Conservation (phyloP, 257 asterid genomes). For the Lycium barbarum region DNA sequence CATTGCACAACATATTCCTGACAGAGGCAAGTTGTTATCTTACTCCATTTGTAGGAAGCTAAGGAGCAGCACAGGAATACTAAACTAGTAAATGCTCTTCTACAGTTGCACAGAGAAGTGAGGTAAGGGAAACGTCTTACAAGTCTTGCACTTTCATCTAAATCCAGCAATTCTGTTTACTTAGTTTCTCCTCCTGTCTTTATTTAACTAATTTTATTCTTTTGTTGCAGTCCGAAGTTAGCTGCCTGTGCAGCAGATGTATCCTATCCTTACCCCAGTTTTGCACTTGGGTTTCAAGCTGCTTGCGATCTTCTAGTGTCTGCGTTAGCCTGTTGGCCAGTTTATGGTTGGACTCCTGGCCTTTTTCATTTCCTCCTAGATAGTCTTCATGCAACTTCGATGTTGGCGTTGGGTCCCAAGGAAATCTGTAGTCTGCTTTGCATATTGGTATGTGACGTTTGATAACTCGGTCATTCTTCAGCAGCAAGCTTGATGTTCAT, state of each 20-base stretch:
- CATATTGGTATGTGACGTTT: slow-evolving; percentile 68
- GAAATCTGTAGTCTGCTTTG: slow-evolving; percentile 89
- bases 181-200: background rate
- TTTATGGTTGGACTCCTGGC: slow-evolving; percentile 95
- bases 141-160: slow-evolving; percentile 29
- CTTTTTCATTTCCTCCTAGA: slow-evolving; percentile 75
- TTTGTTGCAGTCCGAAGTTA: slow-evolving; percentile 81
- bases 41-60: slow-evolving; percentile 60
- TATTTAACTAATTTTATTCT: slow-evolving; percentile 35
- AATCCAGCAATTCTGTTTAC: slow-evolving; percentile 9
- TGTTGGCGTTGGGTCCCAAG: slow-evolving; percentile 92
- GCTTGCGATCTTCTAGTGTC: slow-evolving; percentile 95
- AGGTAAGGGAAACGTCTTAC: slow-evolving; percentile 56
- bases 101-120: slow-evolving; percentile 86
- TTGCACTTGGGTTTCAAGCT: slow-evolving; percentile 81
- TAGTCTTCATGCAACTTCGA: slow-evolving; percentile 76
- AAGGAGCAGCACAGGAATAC: slow-evolving; percentile 97
- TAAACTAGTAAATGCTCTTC: slow-evolving; percentile 76
- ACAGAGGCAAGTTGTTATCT: slow-evolving; percentile 31
- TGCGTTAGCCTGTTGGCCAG: slow-evolving; percentile 96
- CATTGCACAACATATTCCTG: background rate
- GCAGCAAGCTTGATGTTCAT: slow-evolving; percentile 17
- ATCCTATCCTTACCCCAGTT: slow-evolving; percentile 70
- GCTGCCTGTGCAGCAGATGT: slow-evolving; percentile 84
- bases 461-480: slow-evolving; percentile 34